phyloP scores from a whole-genome alignment of 352 stramenopile genomes.

The Phytophthora palmivora region DNA sequence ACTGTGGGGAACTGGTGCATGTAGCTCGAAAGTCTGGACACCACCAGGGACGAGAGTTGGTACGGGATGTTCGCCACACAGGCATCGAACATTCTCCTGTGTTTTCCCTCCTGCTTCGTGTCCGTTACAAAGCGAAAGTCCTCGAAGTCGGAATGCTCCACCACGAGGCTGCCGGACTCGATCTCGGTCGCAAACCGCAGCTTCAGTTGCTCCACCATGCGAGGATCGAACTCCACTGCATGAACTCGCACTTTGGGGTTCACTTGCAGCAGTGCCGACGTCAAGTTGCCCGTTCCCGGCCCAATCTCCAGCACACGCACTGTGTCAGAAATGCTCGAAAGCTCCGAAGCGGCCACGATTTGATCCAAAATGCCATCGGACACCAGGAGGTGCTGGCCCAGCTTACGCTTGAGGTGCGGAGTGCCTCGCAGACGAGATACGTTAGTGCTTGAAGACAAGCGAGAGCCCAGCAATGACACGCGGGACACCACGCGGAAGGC shows the following conservation, averaged over 20 bases:
- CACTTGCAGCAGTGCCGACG: slow-evolving; percentile 68
- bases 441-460: slow-evolving; percentile 40
- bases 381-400: slow-evolving; percentile 85
- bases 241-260: slow-evolving; percentile 60
- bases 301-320: slow-evolving; percentile 86
- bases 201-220: slow-evolving; percentile 78
- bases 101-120: slow-evolving; percentile 1
- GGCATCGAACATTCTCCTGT: slow-evolving; percentile 53
- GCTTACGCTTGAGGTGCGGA: slow-evolving; percentile 81
- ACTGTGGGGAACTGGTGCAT: slow-evolving; percentile 62
- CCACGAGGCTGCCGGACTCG: slow-evolving; percentile 31
- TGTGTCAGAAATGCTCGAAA: slow-evolving; percentile 40
- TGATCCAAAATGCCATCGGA: slow-evolving; percentile 63
- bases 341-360: slow-evolving; percentile 69
- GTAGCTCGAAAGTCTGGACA: slow-evolving; percentile 78
- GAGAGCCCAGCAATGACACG: neutral
- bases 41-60: slow-evolving; percentile 85
- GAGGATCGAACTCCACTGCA: slow-evolving; percentile 76
- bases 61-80: slow-evolving; percentile 91
- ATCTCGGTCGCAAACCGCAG: slow-evolving; percentile 56
- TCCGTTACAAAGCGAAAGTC: slow-evolving; percentile 40
- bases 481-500: slow-evolving; percentile 2
- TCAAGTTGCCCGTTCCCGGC: slow-evolving; percentile 87
- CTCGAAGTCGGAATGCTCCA: slow-evolving; percentile 58
- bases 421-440: slow-evolving; percentile 61